Conservation (phyloP, 2,329 filamentous ascomycete genomes). For the Phialocephala subalpina region DNA sequence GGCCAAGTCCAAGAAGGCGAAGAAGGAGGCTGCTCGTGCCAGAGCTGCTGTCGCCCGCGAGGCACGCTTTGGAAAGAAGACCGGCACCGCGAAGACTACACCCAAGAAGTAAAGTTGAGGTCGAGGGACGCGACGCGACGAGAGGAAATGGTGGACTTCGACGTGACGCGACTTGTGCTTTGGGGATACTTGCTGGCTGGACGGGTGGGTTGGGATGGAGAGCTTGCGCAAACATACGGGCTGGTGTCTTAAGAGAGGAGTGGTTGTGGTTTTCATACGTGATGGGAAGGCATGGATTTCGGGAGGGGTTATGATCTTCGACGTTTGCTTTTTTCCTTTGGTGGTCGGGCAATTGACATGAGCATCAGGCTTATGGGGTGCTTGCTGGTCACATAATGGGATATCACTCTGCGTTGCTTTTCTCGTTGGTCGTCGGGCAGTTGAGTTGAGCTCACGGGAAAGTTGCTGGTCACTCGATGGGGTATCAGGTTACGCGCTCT, state of each 20-base stretch:
- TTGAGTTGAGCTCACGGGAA: background rate
- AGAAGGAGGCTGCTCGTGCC: conserved; percentile 27
- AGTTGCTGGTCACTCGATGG: background rate
- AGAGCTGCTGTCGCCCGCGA: conserved; percentile 27
- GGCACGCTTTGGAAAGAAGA: conserved; percentile 28
- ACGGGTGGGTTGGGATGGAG: background rate
- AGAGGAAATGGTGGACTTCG: background rate
- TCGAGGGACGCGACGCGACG: conserved; percentile 13
- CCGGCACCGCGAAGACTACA: conserved; percentile 18
- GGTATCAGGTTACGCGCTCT: background rate
- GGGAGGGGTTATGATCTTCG: conserved; percentile 4
- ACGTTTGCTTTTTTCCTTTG: background rate
- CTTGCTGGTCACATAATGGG: conserved; percentile 6
- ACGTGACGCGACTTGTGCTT: conserved; percentile 11
- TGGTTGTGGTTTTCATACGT: background rate
- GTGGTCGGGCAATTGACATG: conserved; percentile 2
- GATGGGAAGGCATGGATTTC: background rate
- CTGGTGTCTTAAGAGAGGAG: background rate
- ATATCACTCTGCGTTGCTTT: background rate
- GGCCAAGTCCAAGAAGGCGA: conserved; percentile 27
- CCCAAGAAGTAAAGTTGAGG: conserved; percentile 24
- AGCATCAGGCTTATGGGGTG: background rate
- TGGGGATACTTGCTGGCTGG: background rate
- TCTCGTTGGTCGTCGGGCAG: background rate
- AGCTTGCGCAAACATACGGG: conserved; percentile 1